Evolutionary conservation across 2,329 filamentous ascomycete species (phyloP).

Genomic region (Exophiala sideris): DNA sequence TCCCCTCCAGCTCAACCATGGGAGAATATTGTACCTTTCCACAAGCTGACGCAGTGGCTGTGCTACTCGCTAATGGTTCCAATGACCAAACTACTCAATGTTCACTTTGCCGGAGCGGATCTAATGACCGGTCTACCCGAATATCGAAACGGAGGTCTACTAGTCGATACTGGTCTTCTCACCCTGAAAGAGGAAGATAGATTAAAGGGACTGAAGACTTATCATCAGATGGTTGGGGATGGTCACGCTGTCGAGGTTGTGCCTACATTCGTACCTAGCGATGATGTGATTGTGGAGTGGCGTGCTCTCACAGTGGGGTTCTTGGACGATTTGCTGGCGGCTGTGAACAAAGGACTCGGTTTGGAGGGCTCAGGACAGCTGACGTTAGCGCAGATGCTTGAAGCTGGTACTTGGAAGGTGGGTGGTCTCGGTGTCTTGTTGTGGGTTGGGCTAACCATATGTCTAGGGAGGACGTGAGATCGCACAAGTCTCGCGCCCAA

Average conservation of each 20-base stretch:
- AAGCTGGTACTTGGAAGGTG: slow-evolving; percentile 98
- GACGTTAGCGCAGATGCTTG: slow-evolving; percentile 81
- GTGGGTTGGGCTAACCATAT: slow-evolving; percentile 34
- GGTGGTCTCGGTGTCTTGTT: slow-evolving; percentile 31
- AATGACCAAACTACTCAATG: slow-evolving; percentile 75
- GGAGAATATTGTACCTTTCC: slow-evolving; percentile 84
- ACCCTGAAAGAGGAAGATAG: slow-evolving; percentile 68
- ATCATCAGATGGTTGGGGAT: slow-evolving; percentile 67
- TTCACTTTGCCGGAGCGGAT: slow-evolving; percentile 77
- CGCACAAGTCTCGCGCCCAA: slow-evolving; percentile 89
- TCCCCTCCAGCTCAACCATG: slow-evolving; percentile 41
- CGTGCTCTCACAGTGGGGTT: slow-evolving; percentile 71
- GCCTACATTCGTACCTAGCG: slow-evolving; percentile 68
- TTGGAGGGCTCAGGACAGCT: slow-evolving; percentile 68
- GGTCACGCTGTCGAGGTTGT: slow-evolving; percentile 70
- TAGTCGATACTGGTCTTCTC: slow-evolving; percentile 79
- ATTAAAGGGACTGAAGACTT: slow-evolving; percentile 68
- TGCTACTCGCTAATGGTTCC: slow-evolving; percentile 91
- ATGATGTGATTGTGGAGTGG: slow-evolving; percentile 80
- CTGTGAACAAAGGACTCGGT: slow-evolving; percentile 66
- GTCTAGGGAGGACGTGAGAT: slow-evolving; percentile 83
- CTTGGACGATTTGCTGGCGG: slow-evolving; percentile 65
- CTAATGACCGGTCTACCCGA: slow-evolving; percentile 84
- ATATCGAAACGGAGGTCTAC: slow-evolving; percentile 85
- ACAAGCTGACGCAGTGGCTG: slow-evolving; percentile 93